phyloP scores from a whole-genome alignment of 768 basidiomycete species.

The Fomitopsis pulvina region DNA sequence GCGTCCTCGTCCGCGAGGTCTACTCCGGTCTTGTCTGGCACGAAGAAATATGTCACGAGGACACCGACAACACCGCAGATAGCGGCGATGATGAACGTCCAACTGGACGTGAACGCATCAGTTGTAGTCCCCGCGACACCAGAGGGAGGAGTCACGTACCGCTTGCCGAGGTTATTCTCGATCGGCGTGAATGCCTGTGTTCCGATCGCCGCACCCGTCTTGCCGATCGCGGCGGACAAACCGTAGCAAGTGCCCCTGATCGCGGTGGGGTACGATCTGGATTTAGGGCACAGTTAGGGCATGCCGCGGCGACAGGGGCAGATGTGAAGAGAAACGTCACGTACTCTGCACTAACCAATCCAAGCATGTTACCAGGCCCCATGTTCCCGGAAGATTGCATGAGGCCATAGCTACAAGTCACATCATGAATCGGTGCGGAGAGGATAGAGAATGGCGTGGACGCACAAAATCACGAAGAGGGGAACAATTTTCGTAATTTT shows the following conservation, averaged over 20 bases:
- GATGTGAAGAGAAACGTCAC: slow-evolving; percentile 18
- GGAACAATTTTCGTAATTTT: slow-evolving; percentile 56
- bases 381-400: slow-evolving; percentile 72
- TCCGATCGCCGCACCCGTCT: slow-evolving; percentile 64
- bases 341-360: slow-evolving; percentile 60
- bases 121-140: background rate
- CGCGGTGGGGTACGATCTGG: background rate
- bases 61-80: slow-evolving; percentile 60
- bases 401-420: slow-evolving; percentile 48
- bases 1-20: slow-evolving; percentile 64
- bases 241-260: slow-evolving; percentile 1
- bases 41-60: slow-evolving; percentile 60
- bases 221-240: slow-evolving; percentile 45
- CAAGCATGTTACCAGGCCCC: slow-evolving; percentile 71
- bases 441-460: background rate
- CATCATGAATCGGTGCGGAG: background rate
- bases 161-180: slow-evolving; percentile 57
- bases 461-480: slow-evolving; percentile 63
- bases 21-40: slow-evolving; percentile 59
- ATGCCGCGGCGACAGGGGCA: background rate
- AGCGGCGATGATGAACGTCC: slow-evolving; percentile 65
- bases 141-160: slow-evolving; percentile 26
- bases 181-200: slow-evolving; percentile 70
- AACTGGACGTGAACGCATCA: slow-evolving; percentile 27
- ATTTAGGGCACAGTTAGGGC: too few species aligned